These are phyloP conservation scores for Citrus australasica DNA, from an alignment of 345 rosid genomes.

Conservation along the genomic window DNA sequence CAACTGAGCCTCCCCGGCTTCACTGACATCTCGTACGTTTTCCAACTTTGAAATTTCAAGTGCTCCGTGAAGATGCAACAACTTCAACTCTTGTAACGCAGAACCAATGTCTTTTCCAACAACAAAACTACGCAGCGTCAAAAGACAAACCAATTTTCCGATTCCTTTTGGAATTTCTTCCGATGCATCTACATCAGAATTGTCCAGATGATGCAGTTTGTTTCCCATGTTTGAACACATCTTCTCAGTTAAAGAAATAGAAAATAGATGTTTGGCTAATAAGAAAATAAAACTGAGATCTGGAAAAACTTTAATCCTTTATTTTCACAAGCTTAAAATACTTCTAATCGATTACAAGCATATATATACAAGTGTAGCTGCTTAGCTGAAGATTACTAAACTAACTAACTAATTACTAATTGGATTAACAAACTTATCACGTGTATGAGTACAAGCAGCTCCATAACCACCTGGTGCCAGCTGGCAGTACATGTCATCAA, in stretches of 20 bases:
- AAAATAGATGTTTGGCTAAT: too few relatives aligned
- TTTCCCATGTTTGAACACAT: slow-evolving; percentile 1
- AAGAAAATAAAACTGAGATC: too few relatives aligned
- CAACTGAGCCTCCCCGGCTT: slow-evolving; percentile 30
- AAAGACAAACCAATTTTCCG: background rate
- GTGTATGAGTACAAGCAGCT: too few relatives aligned
- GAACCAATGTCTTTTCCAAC: background rate
- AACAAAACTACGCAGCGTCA: slow-evolving; percentile 2
- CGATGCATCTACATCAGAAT: background rate
- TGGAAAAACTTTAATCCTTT: too few relatives aligned
- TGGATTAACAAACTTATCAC: too few relatives aligned
- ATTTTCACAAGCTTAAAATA: too few relatives aligned
- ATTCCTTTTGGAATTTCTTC: slow-evolving; percentile 7
- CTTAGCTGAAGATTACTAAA: too few relatives aligned
- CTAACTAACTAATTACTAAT: too few relatives aligned
- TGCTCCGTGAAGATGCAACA: background rate
- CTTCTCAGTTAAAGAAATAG: background rate
- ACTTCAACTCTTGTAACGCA: slow-evolving; percentile 2
- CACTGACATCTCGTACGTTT: slow-evolving; percentile 1
- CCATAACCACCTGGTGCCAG: too few relatives aligned
- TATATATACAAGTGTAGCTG: too few relatives aligned
- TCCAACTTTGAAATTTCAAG: slow-evolving; percentile 4
- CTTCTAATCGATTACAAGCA: too few relatives aligned
- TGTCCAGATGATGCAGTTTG: slow-evolving; percentile 7
- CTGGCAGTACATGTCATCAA: too few relatives aligned